phyloP scores from a whole-genome alignment of 1,139 yeast species.

The Trichomonascaceae sp. region DNA sequence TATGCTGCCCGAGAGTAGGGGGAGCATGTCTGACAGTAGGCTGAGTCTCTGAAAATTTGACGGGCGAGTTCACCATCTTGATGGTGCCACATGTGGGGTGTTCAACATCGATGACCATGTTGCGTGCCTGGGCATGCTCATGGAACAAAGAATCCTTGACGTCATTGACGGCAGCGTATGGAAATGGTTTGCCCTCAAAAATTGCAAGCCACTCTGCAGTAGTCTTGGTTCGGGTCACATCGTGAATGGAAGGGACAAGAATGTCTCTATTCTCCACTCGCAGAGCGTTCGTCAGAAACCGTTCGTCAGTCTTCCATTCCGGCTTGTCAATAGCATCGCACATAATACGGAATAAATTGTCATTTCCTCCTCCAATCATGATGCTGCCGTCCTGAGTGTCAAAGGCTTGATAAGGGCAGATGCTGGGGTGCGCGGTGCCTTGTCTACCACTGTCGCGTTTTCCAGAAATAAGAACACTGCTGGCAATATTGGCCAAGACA shows the following conservation, averaged over 20 bases:
- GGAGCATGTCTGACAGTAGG: conserved; percentile 28
- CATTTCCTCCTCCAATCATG: conserved; percentile 34
- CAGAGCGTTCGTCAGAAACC: conserved; percentile 25
- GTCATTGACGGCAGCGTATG: conserved; percentile 32
- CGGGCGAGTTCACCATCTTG: conserved; percentile 28
- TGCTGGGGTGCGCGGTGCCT: conserved; percentile 32
- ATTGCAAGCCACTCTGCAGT: conserved; percentile 26
- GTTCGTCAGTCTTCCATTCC: conserved; percentile 26
- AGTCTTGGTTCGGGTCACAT: conserved; percentile 19
- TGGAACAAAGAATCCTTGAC: conserved; percentile 26
- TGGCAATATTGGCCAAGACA: conserved; percentile 29
- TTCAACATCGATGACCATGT: conserved; percentile 26
- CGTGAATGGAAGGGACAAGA: conserved; percentile 24
- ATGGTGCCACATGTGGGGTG: conserved; percentile 27
- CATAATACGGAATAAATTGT: conserved; percentile 24
- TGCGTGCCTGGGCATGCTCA: conserved; percentile 27
- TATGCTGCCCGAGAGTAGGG: conserved; percentile 29
- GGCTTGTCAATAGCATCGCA: conserved; percentile 25
- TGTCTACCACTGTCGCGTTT: conserved; percentile 29
- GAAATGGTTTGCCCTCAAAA: conserved; percentile 25
- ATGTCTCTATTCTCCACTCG: conserved; percentile 25
- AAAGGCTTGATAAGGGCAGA: conserved; percentile 32
- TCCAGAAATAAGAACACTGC: conserved; percentile 29
- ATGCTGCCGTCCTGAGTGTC: conserved; percentile 26
- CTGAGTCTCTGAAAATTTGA: conserved; percentile 27